phyloP scores from a whole-genome alignment of 331 rosid genomes.

The Acacia concinna region DNA sequence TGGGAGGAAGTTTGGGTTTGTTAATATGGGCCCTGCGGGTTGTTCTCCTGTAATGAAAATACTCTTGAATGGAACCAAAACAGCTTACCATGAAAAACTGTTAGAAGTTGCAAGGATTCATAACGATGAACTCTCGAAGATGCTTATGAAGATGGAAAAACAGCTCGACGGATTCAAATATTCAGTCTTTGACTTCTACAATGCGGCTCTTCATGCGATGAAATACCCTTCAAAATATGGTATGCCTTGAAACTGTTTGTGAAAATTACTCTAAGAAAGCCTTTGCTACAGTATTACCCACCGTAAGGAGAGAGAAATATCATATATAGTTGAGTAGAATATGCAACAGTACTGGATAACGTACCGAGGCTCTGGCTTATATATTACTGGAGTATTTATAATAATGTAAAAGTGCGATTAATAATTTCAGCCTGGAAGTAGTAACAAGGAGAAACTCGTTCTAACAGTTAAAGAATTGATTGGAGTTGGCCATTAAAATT shows the following conservation, averaged over 20 bases:
- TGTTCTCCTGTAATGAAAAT: constrained; percentile 17
- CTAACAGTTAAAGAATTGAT: too few species aligned
- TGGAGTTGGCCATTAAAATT: too few species aligned
- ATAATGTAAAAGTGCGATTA: too few species aligned
- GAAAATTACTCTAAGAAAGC: background rate
- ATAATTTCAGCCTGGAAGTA: too few species aligned
- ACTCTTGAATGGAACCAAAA: constrained; percentile 8
- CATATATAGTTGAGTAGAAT: too few species aligned
- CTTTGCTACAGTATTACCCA: background rate
- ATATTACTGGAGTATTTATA: too few species aligned
- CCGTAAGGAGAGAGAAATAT: background rate
- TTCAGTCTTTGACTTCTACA: constrained; percentile 29
- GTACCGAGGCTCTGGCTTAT: too few species aligned
- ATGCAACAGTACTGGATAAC: too few species aligned
- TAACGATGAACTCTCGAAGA: constrained; percentile 31
- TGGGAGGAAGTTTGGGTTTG: constrained; percentile 48
- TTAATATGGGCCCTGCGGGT: constrained; percentile 22
- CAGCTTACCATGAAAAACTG: constrained; percentile 27
- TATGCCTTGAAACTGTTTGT: background rate
- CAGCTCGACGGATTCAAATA: constrained; percentile 41
- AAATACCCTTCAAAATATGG: constrained; percentile 33
- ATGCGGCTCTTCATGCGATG: background rate
- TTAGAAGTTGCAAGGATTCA: constrained; percentile 34
- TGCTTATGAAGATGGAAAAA: constrained; percentile 23
- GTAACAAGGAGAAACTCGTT: too few species aligned